These are phyloP conservation scores for Neurospora sp. DNA, from an alignment of 495 filamentous ascomycete species.

Conservation along the genomic window DNA sequence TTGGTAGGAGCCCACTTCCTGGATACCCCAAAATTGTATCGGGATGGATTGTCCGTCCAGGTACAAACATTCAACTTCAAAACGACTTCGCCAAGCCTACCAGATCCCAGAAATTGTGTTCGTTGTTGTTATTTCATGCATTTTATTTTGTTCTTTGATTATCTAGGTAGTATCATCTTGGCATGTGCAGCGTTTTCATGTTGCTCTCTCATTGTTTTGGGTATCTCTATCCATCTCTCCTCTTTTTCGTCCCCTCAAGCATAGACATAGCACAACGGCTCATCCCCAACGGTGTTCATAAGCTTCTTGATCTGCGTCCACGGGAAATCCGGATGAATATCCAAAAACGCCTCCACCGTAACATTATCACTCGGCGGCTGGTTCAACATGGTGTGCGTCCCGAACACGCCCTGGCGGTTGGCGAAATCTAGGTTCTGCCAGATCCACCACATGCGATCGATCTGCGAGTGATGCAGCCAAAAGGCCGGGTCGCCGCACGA, in stretches of 20 bases:
- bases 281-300: conserved; percentile 18
- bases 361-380: conserved; percentile 17
- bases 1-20: too few species aligned
- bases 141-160: too few species aligned
- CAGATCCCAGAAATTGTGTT: too few species aligned
- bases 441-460: conserved; percentile 60
- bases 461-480: conserved; percentile 56
- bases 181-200: too few species aligned
- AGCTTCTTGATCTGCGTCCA: conserved; percentile 14
- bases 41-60: too few species aligned
- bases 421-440: conserved; percentile 54
- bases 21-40: too few species aligned
- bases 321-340: conserved; percentile 7
- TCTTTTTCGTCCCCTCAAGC: conserved; percentile 1
- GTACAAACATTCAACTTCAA: too few species aligned
- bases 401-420: conserved; percentile 21
- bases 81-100: too few species aligned
- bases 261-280: conserved; percentile 20
- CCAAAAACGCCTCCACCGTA: conserved; percentile 14
- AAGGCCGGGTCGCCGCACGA: conserved; percentile 58
- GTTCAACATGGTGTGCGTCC: conserved; percentile 15
- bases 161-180: not conserved
- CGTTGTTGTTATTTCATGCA: too few species aligned
- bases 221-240: not conserved
- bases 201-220: too few species aligned